phyloP scores from a whole-genome alignment of 2,329 filamentous ascomycete species.

The Knufia petricola region DNA sequence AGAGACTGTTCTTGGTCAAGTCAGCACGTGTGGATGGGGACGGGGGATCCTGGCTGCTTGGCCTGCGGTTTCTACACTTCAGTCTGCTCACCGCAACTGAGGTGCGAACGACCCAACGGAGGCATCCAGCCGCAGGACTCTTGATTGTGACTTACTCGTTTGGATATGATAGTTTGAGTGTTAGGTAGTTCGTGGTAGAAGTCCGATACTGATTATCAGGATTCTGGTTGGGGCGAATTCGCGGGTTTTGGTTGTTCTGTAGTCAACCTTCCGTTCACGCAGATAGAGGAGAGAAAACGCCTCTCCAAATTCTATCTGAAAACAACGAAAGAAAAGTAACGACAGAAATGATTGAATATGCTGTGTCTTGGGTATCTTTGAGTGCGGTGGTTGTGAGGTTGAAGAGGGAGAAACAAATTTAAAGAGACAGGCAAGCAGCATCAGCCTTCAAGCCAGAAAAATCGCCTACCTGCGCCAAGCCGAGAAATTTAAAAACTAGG shows the following conservation, averaged over 20 bases:
- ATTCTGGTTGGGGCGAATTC: neutral
- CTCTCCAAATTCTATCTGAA: slow-evolving; percentile 24
- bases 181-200: neutral
- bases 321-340: slow-evolving; percentile 21
- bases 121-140: neutral
- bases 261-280: slow-evolving; percentile 17
- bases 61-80: neutral
- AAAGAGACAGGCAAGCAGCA: neutral
- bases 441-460: slow-evolving; percentile 2
- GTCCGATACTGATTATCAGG: slow-evolving; percentile 4
- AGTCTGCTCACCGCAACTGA: neutral
- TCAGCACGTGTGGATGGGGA: neutral
- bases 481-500: slow-evolving; percentile 3
- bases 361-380: slow-evolving; percentile 9
- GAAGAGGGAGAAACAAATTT: slow-evolving; percentile 1
- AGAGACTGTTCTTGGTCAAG: neutral
- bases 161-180: neutral
- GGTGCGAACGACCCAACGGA: neutral
- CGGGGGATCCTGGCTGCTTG: neutral
- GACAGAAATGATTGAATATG: slow-evolving; percentile 18
- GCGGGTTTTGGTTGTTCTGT: slow-evolving; percentile 4
- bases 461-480: neutral
- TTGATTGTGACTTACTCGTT: neutral
- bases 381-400: slow-evolving; percentile 13
- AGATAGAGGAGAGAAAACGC: slow-evolving; percentile 24